A percentile compares a stretch with the other conserved stretches of the same genome.
These are phyloP conservation scores for Golubevia pallescens DNA, from an alignment of 1,284 basidiomycete genomes.

Conservation along the genomic window DNA sequence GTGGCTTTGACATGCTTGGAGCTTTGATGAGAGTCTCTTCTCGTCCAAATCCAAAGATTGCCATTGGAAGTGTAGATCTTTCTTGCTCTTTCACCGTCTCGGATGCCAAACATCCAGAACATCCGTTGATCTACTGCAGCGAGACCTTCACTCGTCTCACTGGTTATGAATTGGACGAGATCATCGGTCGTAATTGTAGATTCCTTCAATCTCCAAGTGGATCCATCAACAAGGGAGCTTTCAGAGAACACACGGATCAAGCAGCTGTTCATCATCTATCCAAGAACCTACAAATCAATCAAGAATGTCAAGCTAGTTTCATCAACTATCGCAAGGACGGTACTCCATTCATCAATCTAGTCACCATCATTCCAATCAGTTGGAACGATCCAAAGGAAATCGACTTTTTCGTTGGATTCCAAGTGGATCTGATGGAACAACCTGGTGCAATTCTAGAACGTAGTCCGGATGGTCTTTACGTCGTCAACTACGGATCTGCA, in stretches of 20 bases:
- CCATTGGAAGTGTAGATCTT: conserved; percentile 87
- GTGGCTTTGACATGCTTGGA: conserved; percentile 86
- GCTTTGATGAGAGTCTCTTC: conserved; percentile 79
- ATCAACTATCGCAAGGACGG: conserved; percentile 88
- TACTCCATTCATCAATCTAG: conserved; percentile 75
- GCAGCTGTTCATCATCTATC: conserved; percentile 71
- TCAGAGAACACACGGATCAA: conserved; percentile 73
- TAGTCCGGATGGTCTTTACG: conserved; percentile 44
- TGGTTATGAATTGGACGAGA: conserved; percentile 73
- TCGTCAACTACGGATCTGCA: conserved; percentile 40
- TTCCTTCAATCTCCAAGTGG: conserved; percentile 78
- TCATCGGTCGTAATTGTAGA: conserved; percentile 57
- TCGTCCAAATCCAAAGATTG: conserved; percentile 77
- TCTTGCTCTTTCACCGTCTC: conserved; percentile 87
- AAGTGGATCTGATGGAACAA: conserved; percentile 79
- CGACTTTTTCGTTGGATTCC: conserved; percentile 87
- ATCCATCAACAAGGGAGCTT: conserved; percentile 72
- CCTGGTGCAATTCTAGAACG: conserved; percentile 77
- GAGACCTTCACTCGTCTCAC: conserved; percentile 81
- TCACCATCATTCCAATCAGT: conserved; percentile 80
- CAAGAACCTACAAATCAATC: conserved; percentile 23
- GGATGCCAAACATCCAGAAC: conserved; percentile 79
- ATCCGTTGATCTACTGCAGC: conserved; percentile 85
- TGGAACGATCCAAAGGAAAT: conserved; percentile 70
- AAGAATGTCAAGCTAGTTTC: conserved; percentile 77